These are phyloP conservation scores for Mortierella sp. DNA, from an alignment of 371 early-diverging fungal genomes.

Conservation along the genomic window DNA sequence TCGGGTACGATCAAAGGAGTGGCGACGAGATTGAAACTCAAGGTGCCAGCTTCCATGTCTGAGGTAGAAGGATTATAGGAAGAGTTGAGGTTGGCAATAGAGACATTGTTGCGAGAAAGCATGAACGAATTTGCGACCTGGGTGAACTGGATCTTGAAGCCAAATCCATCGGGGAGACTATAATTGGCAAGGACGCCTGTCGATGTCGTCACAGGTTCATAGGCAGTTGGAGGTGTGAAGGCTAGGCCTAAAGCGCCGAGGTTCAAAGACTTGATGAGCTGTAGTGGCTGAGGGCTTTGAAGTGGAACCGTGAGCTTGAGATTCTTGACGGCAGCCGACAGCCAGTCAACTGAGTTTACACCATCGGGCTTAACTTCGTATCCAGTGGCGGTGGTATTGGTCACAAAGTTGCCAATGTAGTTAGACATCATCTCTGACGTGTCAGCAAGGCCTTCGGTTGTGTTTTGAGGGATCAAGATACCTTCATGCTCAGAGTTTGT, in stretches of 20 bases:
- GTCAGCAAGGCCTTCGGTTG: slow-evolving; percentile 58
- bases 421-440: slow-evolving; percentile 68
- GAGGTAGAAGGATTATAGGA: slow-evolving; percentile 62
- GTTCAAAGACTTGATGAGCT: slow-evolving; percentile 66
- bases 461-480: slow-evolving; percentile 60
- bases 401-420: slow-evolving; percentile 64
- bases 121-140: slow-evolving; percentile 68
- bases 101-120: slow-evolving; percentile 59
- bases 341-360: slow-evolving; percentile 63
- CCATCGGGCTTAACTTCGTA: slow-evolving; percentile 71
- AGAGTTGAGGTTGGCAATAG: slow-evolving; percentile 62
- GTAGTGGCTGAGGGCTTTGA: slow-evolving; percentile 58
- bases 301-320: slow-evolving; percentile 67
- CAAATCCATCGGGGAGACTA: slow-evolving; percentile 70
- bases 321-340: slow-evolving; percentile 67
- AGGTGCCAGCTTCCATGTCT: slow-evolving; percentile 61
- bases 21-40: slow-evolving; percentile 63
- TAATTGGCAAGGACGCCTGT: slow-evolving; percentile 66
- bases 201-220: slow-evolving; percentile 63
- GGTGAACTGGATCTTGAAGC: slow-evolving; percentile 62
- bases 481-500: slow-evolving; percentile 66
- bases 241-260: slow-evolving; percentile 68
- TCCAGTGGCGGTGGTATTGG: slow-evolving; percentile 67
- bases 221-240: slow-evolving; percentile 65
- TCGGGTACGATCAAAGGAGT: slow-evolving; percentile 59